Base-by-base conservation (phyloP, 257 asterid species). In the Paraleonurus japonicus region DNA sequence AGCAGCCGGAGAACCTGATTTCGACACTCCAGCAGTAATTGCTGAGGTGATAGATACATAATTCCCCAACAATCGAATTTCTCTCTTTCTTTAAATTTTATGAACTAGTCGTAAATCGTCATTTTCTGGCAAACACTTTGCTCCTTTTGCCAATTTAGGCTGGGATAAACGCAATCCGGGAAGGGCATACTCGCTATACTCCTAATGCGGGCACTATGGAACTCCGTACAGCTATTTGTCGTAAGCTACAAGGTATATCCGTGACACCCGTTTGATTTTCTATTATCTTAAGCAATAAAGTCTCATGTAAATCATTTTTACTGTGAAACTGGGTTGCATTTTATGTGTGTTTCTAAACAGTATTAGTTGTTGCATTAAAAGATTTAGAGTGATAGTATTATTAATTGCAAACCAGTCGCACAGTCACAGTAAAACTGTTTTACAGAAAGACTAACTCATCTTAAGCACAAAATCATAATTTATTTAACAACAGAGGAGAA, bases 1-100 rank as follows among this genome's bases (percentile, higher is more conserved):
- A 69, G 96, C 99, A 4, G 98, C 98, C 10, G 99, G 99, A 20
- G 98, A 95, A 71, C 99, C 98, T 9, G 98, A 95, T 86, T 95
- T 95, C 61, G 99, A 88, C 82, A 95, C 98, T 79, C 99, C 99
- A 37, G 67, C 88, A 61, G 74, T 64, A 23, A 95, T 95, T 70
- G 87, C 96, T 23, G 95, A 92, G 96, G 99, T 94, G 75, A 54
- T 41, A 39, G 75, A 54, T 39, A 51, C 13, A 23, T 19, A 7
- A 48, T 33, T 58, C 10, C 55, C 20, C 60, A 13, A 53, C 9
- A 4, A 37, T 33, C 48, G 13, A 48, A 13, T 22, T 24, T 6
- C 33, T 24, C 7, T 30, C 23, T 17, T 15, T 39, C 66, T 6
- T n/a, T 19, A 33, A 35, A 67, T 16, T 51, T 13, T 33, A 11